These are phyloP conservation scores for Hypoxylon cercidicola DNA, from an alignment of 495 filamentous ascomycete species.

Conservation along the genomic window DNA sequence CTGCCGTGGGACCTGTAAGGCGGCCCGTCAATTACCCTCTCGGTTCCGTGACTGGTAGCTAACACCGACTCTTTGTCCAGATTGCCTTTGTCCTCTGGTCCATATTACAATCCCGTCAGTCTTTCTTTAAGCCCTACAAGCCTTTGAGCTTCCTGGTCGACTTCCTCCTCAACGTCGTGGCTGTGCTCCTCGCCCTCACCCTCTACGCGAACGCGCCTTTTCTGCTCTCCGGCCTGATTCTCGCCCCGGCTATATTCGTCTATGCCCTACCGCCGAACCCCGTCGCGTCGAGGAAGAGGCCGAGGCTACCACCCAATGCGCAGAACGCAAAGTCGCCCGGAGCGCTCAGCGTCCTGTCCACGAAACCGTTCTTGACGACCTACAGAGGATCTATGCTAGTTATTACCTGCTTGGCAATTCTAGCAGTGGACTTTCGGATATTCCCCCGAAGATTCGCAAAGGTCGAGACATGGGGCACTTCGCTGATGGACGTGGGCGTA, in stretches of 20 bases:
- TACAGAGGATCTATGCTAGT: conserved; percentile 93
- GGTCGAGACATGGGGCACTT: conserved; percentile 98
- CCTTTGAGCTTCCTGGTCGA: conserved; percentile 75
- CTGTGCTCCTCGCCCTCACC: conserved; percentile 84
- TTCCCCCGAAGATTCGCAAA: conserved; percentile 97
- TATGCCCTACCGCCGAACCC: conserved; percentile 60
- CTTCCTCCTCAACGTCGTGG: conserved; percentile 85
- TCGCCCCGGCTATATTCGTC: conserved; percentile 73
- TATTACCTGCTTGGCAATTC: conserved; percentile 89
- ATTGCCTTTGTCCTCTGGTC: conserved; percentile 88
- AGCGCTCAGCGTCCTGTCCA: conserved; percentile 68
- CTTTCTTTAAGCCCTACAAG: conserved; percentile 82
- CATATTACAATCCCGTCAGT: conserved; percentile 84
- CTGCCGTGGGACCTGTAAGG: conserved; percentile 83
- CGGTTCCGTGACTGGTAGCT: conserved; percentile 8
- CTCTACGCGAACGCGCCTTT: conserved; percentile 81
- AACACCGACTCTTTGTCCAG: conserved; percentile 55
- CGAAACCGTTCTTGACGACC: conserved; percentile 89
- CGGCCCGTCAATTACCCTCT: conserved; percentile 2
- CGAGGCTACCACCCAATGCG: conserved; percentile 65
- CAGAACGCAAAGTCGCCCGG: conserved; percentile 45
- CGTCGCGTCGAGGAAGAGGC: conserved; percentile 58
- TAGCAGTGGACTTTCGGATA: conserved; percentile 94
- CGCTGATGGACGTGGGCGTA: conserved; percentile 97
- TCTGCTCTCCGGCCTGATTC: conserved; percentile 78